Base-by-base conservation (phyloP, 202 grass and related monocot genomes). In the Setaria viridis region DNA sequence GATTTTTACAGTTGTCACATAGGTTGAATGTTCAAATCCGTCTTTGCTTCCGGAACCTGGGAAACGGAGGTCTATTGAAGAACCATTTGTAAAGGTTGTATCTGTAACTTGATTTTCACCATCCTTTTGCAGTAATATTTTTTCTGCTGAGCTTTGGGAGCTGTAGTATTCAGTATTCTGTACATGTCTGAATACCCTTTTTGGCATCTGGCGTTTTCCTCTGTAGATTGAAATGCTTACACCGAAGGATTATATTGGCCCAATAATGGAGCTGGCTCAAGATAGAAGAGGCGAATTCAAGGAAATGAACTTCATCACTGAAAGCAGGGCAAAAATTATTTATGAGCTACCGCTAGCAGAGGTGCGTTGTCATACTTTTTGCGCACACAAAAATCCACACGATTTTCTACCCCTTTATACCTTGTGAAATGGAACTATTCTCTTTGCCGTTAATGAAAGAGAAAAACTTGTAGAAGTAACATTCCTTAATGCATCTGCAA, bases 201-300 rank as follows among this genome's bases (percentile, higher is more conserved):
- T 51, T 69, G 69, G 67, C 70, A 55, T 90, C 60, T 37, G 29
- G 55, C 43, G 29, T 13, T 47, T 53, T 71, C 5, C 53, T 37
- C 58, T 70, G 13, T 77, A 98, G 95, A 91, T 98, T 82, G 95
- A 98, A 79, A 90, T 98, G 86, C 90, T 98, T 68, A 98, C 96
- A 74, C 96, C 96, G 48, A 98, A 95, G 79, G 96, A 98, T 37
- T 98, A 92, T 85, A 98, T 98, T 86, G 96, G 96, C 47, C 66
- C 96, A 82, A 89, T 98, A 88, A 98, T 98, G 96, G 96, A 98
- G 76, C 88, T 98, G 70, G 91, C 90, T 80, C 96, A 98, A 95
- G 96, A 98, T 49, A 95, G 96, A 92, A 95, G 96, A 89, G 95
- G 96, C 58, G 90, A 88, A 86, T 98, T 95, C 88, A 98, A 95